These are phyloP conservation scores for Penicillium bialowiezense DNA, from an alignment of 495 filamentous ascomycete genomes.

Conservation along the genomic window DNA sequence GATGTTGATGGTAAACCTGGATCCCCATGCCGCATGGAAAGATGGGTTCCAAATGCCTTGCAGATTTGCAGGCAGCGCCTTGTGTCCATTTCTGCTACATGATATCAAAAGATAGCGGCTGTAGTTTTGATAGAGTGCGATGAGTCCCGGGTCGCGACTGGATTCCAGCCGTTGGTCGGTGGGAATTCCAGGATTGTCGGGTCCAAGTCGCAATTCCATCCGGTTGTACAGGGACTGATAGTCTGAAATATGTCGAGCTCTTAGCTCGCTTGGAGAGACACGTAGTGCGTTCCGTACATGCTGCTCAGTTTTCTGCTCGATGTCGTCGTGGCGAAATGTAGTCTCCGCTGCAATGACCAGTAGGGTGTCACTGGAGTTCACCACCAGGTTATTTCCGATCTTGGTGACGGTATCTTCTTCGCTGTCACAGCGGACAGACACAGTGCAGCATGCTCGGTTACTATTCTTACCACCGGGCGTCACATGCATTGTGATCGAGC, in stretches of 20 bases:
- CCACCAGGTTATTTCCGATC: conserved; percentile 30
- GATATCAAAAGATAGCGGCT: conserved; percentile 48
- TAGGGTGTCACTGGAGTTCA: conserved; percentile 26
- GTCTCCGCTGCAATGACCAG: conserved; percentile 42
- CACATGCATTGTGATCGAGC: conserved; percentile 35
- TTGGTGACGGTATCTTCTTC: conserved; percentile 20
- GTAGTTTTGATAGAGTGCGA: conserved; percentile 45
- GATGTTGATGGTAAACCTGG: conserved; percentile 57
- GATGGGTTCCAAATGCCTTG: conserved; percentile 58
- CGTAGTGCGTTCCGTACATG: conserved; percentile 24
- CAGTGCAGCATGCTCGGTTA: conserved; percentile 32
- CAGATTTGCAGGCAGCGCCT: conserved; percentile 52
- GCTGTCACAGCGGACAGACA: conserved; percentile 24
- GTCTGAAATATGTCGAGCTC: conserved; percentile 26
- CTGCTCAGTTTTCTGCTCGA: conserved; percentile 16
- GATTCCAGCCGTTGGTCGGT: conserved; percentile 28
- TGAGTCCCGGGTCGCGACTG: conserved; percentile 34
- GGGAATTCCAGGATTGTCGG: conserved; percentile 19
- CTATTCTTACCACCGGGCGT: conserved; percentile 36
- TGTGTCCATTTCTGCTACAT: conserved; percentile 34
- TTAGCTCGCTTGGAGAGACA: conserved; percentile 19
- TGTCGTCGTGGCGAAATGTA: conserved; percentile 32
- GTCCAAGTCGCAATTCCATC: conserved; percentile 28
- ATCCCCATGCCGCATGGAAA: conserved; percentile 50
- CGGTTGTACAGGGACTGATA: conserved; percentile 33